A percentile compares a stretch with the other conserved stretches of the same genome.
Evolutionary conservation across 345 rosid genomes (phyloP).

Genomic region (Barbarea vulgaris): DNA sequence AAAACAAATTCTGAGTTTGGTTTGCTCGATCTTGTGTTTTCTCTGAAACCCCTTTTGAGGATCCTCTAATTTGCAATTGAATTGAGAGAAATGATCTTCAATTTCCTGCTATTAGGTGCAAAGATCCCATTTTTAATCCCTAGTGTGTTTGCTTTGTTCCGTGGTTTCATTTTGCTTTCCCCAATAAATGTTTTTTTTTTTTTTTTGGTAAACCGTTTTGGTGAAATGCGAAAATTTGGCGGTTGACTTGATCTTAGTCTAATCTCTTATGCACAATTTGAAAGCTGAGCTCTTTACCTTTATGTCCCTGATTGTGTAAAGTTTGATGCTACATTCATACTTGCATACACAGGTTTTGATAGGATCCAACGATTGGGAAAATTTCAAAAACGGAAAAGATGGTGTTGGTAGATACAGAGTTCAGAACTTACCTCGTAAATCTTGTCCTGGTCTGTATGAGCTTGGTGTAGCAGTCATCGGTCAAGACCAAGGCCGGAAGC

Average conservation of each 20-base stretch:
- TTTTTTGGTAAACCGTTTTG: neutral
- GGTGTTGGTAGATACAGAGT: conserved; percentile 77
- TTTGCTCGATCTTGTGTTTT: conserved; percentile 12
- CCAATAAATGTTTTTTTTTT: neutral
- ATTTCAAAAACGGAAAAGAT: conserved; percentile 59
- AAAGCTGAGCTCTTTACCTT: neutral
- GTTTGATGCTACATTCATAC: neutral
- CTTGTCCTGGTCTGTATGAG: conserved; percentile 75
- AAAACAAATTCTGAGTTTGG: neutral
- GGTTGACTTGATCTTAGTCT: too few relatives aligned
- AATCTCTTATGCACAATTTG: neutral
- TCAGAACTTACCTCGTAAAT: conserved; percentile 64
- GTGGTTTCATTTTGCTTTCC: neutral
- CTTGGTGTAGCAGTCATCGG: conserved; percentile 53
- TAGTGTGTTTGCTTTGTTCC: neutral
- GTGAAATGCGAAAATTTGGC: neutral
- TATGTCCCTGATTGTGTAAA: neutral
- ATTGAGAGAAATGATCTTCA: neutral
- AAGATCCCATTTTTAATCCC: neutral
- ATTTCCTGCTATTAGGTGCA: neutral
- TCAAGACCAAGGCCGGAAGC: conserved; percentile 47
- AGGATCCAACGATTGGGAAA: conserved; percentile 82
- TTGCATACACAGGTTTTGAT: conserved; percentile 54
- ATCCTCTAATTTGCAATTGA: neutral
- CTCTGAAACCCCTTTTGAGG: neutral